A percentile compares a stretch with the other conserved stretches of the same genome.
These are phyloP conservation scores for Solanum gandarillasii DNA, from an alignment of 257 asterid species.

Conservation along the genomic window DNA sequence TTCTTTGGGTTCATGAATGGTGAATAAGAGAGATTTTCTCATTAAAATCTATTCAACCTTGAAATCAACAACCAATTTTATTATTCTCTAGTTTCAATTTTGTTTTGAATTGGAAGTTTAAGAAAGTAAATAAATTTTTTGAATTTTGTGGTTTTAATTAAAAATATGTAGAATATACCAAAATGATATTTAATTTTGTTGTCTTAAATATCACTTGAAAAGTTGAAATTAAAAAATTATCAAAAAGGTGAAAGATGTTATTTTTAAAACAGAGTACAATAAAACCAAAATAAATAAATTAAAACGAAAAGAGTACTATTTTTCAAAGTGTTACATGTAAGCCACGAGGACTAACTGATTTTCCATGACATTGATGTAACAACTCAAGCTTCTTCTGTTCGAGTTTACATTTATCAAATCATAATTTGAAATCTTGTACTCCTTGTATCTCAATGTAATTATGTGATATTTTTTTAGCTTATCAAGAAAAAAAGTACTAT, in stretches of 20 bases:
- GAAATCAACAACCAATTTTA: background rate
- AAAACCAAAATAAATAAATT: too few species aligned
- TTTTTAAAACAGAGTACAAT: too few species aligned
- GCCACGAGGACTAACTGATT: background rate
- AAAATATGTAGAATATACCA: background rate
- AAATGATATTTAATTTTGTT: too few species aligned
- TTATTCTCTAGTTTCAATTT: background rate
- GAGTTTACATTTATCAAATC: background rate
- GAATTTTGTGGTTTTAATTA: background rate
- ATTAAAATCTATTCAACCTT: background rate
- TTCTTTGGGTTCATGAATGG: background rate
- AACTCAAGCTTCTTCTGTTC: background rate
- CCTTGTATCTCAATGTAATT: too few species aligned
- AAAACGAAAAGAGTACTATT: accelerated
- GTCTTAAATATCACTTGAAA: too few species aligned
- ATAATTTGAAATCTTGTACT: background rate
- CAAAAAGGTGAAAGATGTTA: too few species aligned
- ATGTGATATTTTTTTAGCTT: too few species aligned
- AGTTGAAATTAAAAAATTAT: too few species aligned
- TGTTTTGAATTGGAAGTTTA: background rate
- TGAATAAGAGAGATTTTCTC: background rate
- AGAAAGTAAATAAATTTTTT: accelerated
- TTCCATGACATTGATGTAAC: background rate
- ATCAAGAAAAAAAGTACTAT: too few species aligned
- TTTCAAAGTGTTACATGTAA: background rate